These are phyloP conservation scores for Phyllostachys edulis DNA, from an alignment of 176 grass and related monocot species.

Conservation along the genomic window DNA sequence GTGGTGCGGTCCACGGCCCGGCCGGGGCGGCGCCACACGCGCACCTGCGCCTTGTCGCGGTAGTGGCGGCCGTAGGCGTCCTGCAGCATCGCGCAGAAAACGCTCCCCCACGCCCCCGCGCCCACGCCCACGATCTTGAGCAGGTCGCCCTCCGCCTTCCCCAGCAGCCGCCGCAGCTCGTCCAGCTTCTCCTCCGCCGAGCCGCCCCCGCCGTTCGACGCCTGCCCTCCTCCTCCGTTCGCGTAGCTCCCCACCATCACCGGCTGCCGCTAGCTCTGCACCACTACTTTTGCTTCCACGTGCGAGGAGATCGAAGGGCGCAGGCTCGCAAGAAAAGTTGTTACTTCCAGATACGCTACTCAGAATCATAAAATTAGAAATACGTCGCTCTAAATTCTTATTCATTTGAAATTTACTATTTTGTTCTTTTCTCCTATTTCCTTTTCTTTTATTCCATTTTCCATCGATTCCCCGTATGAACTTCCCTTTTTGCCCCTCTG, in stretches of 20 bases:
- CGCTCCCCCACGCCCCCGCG: slow-evolving; percentile 86
- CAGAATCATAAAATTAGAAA: too few relatives aligned
- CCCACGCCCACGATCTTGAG: slow-evolving; percentile 74
- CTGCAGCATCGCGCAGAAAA: slow-evolving; percentile 85
- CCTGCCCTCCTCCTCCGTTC: slow-evolving; percentile 27
- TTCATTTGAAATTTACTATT: too few relatives aligned
- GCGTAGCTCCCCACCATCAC: slow-evolving; percentile 50
- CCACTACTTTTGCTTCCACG: background rate
- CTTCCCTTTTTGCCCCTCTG: too few relatives aligned
- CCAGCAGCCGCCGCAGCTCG: slow-evolving; percentile 67
- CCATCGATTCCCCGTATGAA: too few relatives aligned
- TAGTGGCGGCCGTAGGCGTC: slow-evolving; percentile 75
- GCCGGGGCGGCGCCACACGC: slow-evolving; percentile 71
- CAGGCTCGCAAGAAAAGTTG: too few relatives aligned
- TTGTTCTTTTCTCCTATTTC: too few relatives aligned
- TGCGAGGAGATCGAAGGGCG: too few relatives aligned
- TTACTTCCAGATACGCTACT: too few relatives aligned
- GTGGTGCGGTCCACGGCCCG: slow-evolving; percentile 62
- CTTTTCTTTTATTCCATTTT: too few relatives aligned
- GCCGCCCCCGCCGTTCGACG: background rate
- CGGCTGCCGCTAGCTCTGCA: background rate
- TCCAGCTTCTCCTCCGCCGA: slow-evolving; percentile 66
- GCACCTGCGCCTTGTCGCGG: slow-evolving; percentile 80
- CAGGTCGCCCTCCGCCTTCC: slow-evolving; percentile 69
- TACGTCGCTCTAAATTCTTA: too few relatives aligned